Evolutionary conservation across 2,329 filamentous ascomycete genomes (phyloP).

Genomic region (Beauveria medogensis): DNA sequence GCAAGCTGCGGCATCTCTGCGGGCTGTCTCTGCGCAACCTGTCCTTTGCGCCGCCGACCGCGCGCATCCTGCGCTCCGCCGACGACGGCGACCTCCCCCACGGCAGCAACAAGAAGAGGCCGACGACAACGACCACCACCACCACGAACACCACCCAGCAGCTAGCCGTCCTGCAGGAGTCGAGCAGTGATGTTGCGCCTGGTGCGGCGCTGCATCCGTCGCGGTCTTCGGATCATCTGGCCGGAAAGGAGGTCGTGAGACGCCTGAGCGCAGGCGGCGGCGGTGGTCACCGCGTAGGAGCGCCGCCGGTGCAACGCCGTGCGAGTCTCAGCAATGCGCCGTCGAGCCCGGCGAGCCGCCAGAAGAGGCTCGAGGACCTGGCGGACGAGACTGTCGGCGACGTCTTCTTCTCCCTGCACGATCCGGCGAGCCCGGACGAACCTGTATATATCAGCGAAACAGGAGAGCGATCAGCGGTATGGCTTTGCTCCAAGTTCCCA

Average conservation of each 20-base stretch:
- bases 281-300: conserved; percentile 8
- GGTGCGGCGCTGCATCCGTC: conserved; percentile 40
- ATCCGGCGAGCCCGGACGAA: conserved; percentile 47
- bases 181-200: conserved; percentile 21
- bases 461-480: conserved; percentile 62
- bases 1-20: conserved; percentile 78
- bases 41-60: conserved; percentile 51
- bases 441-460: conserved; percentile 89
- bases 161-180: conserved; percentile 42
- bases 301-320: conserved; percentile 28
- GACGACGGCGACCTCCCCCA: conserved; percentile 61
- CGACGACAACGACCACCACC: no score
- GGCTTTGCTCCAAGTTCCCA: background rate
- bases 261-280: conserved; percentile 15
- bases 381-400: conserved; percentile 69
- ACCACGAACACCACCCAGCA: no score
- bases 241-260: conserved; percentile 21
- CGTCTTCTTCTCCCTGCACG: conserved; percentile 80
- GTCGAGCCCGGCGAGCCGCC: conserved; percentile 44
- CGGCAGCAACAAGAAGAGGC: conserved; percentile 41
- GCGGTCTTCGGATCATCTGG: conserved; percentile 44
- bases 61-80: conserved; percentile 51
- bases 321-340: conserved; percentile 43
- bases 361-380: conserved; percentile 68
- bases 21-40: conserved; percentile 84